Evolutionary conservation across 2,329 filamentous ascomycete genomes (phyloP).

Genomic region (Talaromyces sp.): DNA sequence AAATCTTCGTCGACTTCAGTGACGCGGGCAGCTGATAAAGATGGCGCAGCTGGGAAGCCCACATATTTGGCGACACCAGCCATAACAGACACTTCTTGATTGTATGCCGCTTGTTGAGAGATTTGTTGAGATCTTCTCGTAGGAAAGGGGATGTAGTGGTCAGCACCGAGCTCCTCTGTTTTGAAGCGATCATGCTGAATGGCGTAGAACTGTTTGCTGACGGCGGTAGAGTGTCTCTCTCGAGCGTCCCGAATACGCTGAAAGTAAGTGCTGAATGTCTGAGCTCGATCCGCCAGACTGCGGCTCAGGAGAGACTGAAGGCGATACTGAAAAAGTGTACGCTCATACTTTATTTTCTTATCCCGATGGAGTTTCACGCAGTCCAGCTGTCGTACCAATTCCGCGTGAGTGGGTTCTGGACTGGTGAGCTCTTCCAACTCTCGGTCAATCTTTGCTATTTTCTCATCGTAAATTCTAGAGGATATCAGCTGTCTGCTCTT

Average conservation of each 20-base stretch:
- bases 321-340: constrained; percentile 69
- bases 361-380: constrained; percentile 78
- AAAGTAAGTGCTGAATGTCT: constrained; percentile 86
- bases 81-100: constrained; percentile 87
- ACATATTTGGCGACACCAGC: constrained; percentile 90
- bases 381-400: constrained; percentile 84
- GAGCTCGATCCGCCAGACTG: constrained; percentile 75
- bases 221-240: constrained; percentile 71
- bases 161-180: constrained; percentile 70
- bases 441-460: constrained; percentile 72
- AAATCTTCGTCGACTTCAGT: constrained; percentile 82
- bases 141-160: constrained; percentile 78
- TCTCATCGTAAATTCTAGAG: constrained; percentile 77
- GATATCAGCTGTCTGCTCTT: constrained; percentile 7
- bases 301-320: constrained; percentile 67
- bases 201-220: constrained; percentile 88
- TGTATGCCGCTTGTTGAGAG: constrained; percentile 83
- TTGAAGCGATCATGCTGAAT: constrained; percentile 85
- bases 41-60: constrained; percentile 91
- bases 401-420: constrained; percentile 69
- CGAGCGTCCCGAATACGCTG: constrained; percentile 79
- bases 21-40: constrained; percentile 67
- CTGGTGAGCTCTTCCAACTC: constrained; percentile 59
- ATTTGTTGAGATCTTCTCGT: constrained; percentile 72
- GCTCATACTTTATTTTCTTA: constrained; percentile 72